Conservation (phyloP, 2,329 filamentous ascomycete genomes). For the Periconia digitata region DNA sequence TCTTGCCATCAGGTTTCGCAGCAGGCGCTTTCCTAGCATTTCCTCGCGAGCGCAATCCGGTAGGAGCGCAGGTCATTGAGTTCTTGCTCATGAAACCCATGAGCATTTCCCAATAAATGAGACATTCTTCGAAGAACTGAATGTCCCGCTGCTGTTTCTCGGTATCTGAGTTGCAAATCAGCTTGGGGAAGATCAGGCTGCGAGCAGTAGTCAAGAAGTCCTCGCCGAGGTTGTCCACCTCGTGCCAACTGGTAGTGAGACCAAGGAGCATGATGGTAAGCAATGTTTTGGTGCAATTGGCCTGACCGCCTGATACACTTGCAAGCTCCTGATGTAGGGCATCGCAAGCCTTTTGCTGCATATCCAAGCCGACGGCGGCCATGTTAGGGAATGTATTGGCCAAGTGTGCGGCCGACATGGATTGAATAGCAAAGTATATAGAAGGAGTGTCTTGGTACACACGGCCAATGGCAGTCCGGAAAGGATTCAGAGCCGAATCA, state of each 20-base stretch:
- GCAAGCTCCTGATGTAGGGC: slow-evolving; percentile 53
- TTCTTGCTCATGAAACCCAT: slow-evolving; percentile 56
- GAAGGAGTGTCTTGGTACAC: slow-evolving; percentile 61
- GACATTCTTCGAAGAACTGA: slow-evolving; percentile 58
- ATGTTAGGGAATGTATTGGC: slow-evolving; percentile 60
- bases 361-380: slow-evolving; percentile 52
- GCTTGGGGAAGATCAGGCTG: slow-evolving; percentile 47
- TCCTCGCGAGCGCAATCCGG: slow-evolving; percentile 23
- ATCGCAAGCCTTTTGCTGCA: slow-evolving; percentile 56
- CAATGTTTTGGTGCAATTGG: slow-evolving; percentile 54
- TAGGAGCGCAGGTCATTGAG: slow-evolving; percentile 37
- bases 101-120: slow-evolving; percentile 63
- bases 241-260: slow-evolving; percentile 62
- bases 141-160: slow-evolving; percentile 38
- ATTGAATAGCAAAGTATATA: slow-evolving; percentile 63
- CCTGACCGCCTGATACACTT: slow-evolving; percentile 45
- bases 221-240: slow-evolving; percentile 57
- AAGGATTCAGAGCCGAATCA: slow-evolving; percentile 63
- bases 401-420: slow-evolving; percentile 64
- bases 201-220: slow-evolving; percentile 54
- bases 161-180: slow-evolving; percentile 38
- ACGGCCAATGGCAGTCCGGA: slow-evolving; percentile 59
- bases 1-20: slow-evolving; percentile 35
- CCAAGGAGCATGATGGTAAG: slow-evolving; percentile 62
- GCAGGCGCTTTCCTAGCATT: slow-evolving; percentile 19